Conservation (phyloP, 2,329 filamentous ascomycete species). For the Lecanicillium sp. region DNA sequence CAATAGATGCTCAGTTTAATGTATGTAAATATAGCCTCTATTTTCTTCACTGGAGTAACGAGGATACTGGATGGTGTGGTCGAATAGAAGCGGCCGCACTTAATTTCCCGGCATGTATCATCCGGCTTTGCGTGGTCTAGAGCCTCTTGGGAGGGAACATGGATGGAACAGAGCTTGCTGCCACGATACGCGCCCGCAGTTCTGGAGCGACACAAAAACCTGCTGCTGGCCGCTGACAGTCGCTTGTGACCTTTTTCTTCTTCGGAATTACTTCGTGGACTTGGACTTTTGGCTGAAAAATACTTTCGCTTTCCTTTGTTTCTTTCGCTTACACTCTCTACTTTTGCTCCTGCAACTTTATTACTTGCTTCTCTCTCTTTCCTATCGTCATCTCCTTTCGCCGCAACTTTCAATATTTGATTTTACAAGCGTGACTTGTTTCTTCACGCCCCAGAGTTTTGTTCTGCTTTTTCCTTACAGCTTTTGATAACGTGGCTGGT, state of each 20-base stretch:
- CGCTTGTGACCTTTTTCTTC: constrained; percentile 6
- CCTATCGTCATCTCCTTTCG: constrained; percentile 10
- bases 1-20: no score
- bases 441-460: constrained; percentile 1
- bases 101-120: not conserved
- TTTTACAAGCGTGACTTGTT: no score
- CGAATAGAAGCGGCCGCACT: not conserved
- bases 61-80: no score
- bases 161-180: not conserved
- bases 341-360: no score
- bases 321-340: constrained; percentile 4
- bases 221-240: not conserved
- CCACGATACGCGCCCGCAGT: not conserved
- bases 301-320: constrained; percentile 4
- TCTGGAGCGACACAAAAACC: not conserved
- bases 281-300: not conserved
- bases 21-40: no score
- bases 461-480: constrained; percentile 8
- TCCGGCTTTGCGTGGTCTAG: not conserved
- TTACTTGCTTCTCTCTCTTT: constrained; percentile 8
- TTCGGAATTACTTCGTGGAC: constrained; percentile 8
- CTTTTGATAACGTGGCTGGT: no score
- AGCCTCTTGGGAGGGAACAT: no score
- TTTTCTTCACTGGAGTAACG: no score
- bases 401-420: no score